phyloP scores from a whole-genome alignment of 2,329 filamentous ascomycete species.

The Apiospora sp. region DNA sequence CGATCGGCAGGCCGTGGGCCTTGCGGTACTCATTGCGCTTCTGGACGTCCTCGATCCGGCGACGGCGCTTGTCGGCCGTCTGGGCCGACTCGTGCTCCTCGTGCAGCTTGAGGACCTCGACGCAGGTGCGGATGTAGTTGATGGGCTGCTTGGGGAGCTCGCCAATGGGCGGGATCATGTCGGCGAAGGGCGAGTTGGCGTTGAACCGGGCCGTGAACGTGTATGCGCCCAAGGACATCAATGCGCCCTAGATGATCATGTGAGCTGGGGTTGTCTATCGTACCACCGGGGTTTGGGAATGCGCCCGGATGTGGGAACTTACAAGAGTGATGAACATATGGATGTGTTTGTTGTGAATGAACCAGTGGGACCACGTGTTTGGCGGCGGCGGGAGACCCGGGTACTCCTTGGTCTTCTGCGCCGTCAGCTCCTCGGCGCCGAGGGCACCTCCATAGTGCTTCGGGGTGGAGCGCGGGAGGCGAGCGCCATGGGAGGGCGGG shows the following conservation, averaged over 20 bases:
- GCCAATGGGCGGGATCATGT: conserved; percentile 77
- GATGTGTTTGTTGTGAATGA: conserved; percentile 78
- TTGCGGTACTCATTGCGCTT: conserved; percentile 88
- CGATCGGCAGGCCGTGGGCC: conserved; percentile 78
- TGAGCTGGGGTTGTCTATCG: neutral
- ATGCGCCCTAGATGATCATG: conserved; percentile 60
- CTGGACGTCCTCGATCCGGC: conserved; percentile 82
- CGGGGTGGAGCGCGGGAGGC: conserved; percentile 63
- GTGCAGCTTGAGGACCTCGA: conserved; percentile 80
- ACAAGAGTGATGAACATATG: conserved; percentile 89
- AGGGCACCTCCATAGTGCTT: conserved; percentile 79
- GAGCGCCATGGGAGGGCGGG: conserved; percentile 85
- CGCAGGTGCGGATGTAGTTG: conserved; percentile 67
- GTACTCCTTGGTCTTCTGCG: conserved; percentile 76
- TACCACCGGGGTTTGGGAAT: neutral
- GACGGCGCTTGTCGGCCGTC: conserved; percentile 75
- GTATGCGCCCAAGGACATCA: conserved; percentile 72
- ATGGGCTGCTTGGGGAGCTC: conserved; percentile 76
- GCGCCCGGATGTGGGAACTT: conserved; percentile 41
- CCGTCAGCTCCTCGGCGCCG: conserved; percentile 68
- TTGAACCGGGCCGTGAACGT: conserved; percentile 84
- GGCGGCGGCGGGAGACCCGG: conserved; percentile 88
- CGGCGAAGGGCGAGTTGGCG: conserved; percentile 77
- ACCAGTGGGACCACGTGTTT: conserved; percentile 84
- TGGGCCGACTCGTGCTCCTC: conserved; percentile 73